These are phyloP conservation scores for Cardiospermum halicacabum DNA, from an alignment of 345 rosid species.

Conservation along the genomic window DNA sequence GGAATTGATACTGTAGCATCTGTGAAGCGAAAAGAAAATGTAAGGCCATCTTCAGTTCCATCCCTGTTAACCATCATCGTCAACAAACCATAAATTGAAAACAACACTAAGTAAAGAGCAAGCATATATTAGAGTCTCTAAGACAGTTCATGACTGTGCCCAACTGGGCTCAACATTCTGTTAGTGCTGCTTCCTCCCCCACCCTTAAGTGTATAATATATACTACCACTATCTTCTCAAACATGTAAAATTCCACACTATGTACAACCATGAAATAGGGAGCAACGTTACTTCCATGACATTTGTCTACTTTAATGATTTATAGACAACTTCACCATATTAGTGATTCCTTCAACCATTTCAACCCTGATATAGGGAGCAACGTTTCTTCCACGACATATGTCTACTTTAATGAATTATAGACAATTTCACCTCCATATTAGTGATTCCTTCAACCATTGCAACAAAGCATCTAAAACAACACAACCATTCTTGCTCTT, in stretches of 20 bases:
- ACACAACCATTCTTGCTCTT: not conserved
- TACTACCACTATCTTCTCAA: not conserved
- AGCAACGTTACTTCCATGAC: too few species aligned
- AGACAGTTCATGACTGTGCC: not conserved
- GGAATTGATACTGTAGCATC: slow-evolving; percentile 73
- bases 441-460: not conserved
- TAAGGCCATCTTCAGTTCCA: slow-evolving; percentile 84
- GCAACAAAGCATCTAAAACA: not conserved
- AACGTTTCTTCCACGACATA: too few species aligned
- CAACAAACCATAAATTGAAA: slow-evolving; percentile 21
- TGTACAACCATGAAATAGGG: too few species aligned
- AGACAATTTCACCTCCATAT: not conserved
- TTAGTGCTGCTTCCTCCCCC: not conserved
- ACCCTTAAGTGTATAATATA: too few species aligned
- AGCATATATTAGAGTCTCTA: not conserved
- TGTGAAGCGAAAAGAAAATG: slow-evolving; percentile 95
- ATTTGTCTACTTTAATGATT: too few species aligned
- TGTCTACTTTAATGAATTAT: too few species aligned
- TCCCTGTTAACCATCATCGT: slow-evolving; percentile 50
- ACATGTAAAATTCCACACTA: not conserved
- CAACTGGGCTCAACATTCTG: not conserved
- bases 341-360: not conserved
- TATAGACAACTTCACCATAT: not conserved
- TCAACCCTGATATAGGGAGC: too few species aligned
- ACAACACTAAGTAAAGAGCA: not conserved